Conservation (phyloP, 768 basidiomycete genomes). For the Psilocybe sp. region DNA sequence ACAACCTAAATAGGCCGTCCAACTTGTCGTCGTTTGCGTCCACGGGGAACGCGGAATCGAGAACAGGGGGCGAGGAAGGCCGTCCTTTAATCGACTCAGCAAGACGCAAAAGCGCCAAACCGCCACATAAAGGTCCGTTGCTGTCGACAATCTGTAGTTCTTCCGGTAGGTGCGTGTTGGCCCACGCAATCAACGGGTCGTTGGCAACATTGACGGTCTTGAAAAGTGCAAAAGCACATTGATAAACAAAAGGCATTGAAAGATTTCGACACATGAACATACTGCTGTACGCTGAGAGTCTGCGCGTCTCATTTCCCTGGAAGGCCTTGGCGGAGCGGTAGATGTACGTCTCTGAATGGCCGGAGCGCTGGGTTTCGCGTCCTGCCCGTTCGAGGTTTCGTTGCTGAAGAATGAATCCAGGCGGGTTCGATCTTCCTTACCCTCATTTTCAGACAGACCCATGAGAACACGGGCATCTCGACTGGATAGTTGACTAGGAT, state of each 20-base stretch:
- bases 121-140: conserved; percentile 48
- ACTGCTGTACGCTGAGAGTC: conserved; percentile 28
- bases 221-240: conserved; percentile 1
- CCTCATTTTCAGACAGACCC: conserved; percentile 43
- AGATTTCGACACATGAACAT: conserved; percentile 10
- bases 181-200: conserved; percentile 75
- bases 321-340: conserved; percentile 60
- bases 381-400: conserved; percentile 26
- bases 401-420: conserved; percentile 57
- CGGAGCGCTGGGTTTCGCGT: conserved; percentile 5
- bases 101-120: conserved; percentile 79
- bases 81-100: conserved; percentile 77
- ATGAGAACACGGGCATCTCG: conserved; percentile 79
- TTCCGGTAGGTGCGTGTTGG: conserved; percentile 77
- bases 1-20: conserved; percentile 83
- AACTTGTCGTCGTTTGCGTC: conserved; percentile 73
- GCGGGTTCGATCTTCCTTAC: conserved; percentile 44
- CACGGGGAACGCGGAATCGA: conserved; percentile 74
- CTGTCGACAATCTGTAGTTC: conserved; percentile 54
- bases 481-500: conserved; percentile 77
- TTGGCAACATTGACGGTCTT: conserved; percentile 36
- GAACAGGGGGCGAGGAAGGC: conserved; percentile 65
- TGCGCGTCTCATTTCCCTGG: conserved; percentile 56
- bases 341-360: conserved; percentile 13
- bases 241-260: conserved; percentile 1